phyloP scores from a whole-genome alignment of 2,329 filamentous ascomycete genomes.

The Juglanconis juglandina region DNA sequence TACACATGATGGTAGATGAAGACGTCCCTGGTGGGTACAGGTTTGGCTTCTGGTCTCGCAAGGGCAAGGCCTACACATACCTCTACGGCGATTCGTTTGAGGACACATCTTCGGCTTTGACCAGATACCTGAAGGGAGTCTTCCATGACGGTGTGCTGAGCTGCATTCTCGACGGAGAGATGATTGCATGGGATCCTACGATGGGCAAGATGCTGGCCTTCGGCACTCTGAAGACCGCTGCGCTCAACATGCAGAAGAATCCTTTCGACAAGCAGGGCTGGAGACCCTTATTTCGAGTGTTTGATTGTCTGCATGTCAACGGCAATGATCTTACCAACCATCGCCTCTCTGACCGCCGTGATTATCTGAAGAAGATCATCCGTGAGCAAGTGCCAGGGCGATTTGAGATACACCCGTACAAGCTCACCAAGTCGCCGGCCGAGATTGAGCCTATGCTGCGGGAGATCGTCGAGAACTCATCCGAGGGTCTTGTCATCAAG shows the following conservation, averaged over 20 bases:
- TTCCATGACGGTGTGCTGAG: constrained; percentile 77
- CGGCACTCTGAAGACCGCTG: constrained; percentile 89
- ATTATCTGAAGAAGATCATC: constrained; percentile 70
- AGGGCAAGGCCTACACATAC: constrained; percentile 94
- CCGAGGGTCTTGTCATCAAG: constrained; percentile 89
- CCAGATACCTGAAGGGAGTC: constrained; percentile 71
- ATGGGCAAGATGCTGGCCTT: constrained; percentile 83
- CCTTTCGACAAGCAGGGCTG: constrained; percentile 61
- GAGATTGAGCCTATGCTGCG: constrained; percentile 78
- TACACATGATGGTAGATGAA: constrained; percentile 80
- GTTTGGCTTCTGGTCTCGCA: constrained; percentile 91
- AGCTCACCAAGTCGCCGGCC: constrained; percentile 60
- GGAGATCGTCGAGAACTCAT: constrained; percentile 79
- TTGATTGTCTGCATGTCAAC: constrained; percentile 90
- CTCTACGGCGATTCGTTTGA: constrained; percentile 78
- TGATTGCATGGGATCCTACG: constrained; percentile 95
- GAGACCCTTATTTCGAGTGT: constrained; percentile 78
- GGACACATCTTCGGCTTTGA: constrained; percentile 73
- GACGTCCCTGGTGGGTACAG: constrained; percentile 63
- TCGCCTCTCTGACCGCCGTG: constrained; percentile 74
- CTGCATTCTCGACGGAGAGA: constrained; percentile 92
- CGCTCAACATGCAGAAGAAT: constrained; percentile 73
- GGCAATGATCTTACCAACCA: constrained; percentile 75
- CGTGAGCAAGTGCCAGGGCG: constrained; percentile 63
- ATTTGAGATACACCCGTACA: constrained; percentile 77